Evolutionary conservation across 306 rosid genomes (phyloP).

Genomic region (Quercus engelmannii): DNA sequence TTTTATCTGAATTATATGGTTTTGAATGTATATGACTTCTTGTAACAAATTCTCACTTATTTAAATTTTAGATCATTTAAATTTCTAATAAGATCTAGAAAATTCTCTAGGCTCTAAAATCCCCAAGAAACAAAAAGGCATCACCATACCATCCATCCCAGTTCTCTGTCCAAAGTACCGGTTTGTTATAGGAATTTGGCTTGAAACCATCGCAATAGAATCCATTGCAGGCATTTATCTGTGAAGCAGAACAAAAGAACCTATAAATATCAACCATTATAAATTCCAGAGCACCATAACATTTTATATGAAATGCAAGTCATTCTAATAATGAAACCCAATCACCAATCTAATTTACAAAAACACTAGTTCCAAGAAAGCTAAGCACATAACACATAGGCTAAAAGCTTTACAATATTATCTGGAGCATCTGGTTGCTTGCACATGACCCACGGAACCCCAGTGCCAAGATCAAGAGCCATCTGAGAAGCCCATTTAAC

Average conservation of each 20-base stretch:
- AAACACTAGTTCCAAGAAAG: neutral
- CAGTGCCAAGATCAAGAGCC: conserved; percentile 91
- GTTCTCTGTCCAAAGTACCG: conserved; percentile 81
- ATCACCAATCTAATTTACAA: neutral
- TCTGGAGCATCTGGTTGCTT: conserved; percentile 87
- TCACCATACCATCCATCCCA: conserved; percentile 95
- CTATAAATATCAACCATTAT: conserved; percentile 14
- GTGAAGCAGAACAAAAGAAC: conserved; percentile 23
- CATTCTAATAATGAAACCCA: conserved; percentile 16
- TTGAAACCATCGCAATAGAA: conserved; percentile 93
- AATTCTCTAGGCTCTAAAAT: neutral
- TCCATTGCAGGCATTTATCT: conserved; percentile 93
- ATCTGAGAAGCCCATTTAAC: conserved; percentile 87
- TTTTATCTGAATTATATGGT: neutral
- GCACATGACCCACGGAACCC: conserved; percentile 99
- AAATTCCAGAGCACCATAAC: conserved; percentile 7
- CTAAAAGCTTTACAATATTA: conserved; percentile 53
- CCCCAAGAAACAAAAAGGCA: neutral
- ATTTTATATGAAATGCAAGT: neutral
- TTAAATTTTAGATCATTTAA: neutral
- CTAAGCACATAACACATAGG: conserved; percentile 2
- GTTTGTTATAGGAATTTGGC: conserved; percentile 74
- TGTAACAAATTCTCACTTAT: neutral
- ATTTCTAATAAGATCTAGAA: neutral
- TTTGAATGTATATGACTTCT: neutral